Evolutionary conservation across 1,139 yeast genomes (phyloP).

Genomic region (Casaregolazyma suthepensis): DNA sequence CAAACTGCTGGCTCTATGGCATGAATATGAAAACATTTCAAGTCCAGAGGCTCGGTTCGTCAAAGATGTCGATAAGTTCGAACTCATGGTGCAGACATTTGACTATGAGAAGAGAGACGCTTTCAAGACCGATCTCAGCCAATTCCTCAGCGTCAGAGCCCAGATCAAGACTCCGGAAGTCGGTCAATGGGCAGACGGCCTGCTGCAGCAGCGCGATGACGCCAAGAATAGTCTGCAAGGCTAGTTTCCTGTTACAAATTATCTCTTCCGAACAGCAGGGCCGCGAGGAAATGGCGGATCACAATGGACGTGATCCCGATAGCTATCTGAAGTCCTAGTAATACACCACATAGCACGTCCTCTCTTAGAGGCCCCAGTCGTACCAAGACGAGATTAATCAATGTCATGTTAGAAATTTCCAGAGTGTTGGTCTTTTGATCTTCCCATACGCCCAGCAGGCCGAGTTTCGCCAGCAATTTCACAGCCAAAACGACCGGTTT

Average conservation of each 20-base stretch:
- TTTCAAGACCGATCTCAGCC: slow-evolving; percentile 52
- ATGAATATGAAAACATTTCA: slow-evolving; percentile 82
- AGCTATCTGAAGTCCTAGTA: slow-evolving; percentile 56
- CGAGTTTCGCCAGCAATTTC: slow-evolving; percentile 38
- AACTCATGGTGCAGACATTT: slow-evolving; percentile 82
- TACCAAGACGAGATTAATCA: slow-evolving; percentile 75
- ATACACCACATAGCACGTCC: slow-evolving; percentile 56
- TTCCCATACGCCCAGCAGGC: slow-evolving; percentile 47
- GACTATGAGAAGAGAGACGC: slow-evolving; percentile 71
- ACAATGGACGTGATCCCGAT: slow-evolving; percentile 63
- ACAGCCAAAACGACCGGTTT: slow-evolving; percentile 31
- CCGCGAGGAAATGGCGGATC: slow-evolving; percentile 79
- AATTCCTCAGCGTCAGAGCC: slow-evolving; percentile 59
- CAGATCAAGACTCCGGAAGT: slow-evolving; percentile 71
- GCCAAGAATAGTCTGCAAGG: slow-evolving; percentile 5
- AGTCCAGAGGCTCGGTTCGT: slow-evolving; percentile 81
- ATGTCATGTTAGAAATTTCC: slow-evolving; percentile 73
- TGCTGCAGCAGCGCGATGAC: slow-evolving; percentile 50
- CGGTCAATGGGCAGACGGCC: slow-evolving; percentile 60
- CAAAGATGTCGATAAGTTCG: slow-evolving; percentile 91
- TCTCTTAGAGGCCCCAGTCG: slow-evolving; percentile 89
- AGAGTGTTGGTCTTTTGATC: slow-evolving; percentile 22
- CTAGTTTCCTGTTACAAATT: slow-evolving; percentile 39
- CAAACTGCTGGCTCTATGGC: slow-evolving; percentile 72
- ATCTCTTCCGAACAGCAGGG: slow-evolving; percentile 83